These are phyloP conservation scores for Pseudogymnoascus sp. DNA, from an alignment of 2,329 filamentous ascomycete species.

Conservation along the genomic window DNA sequence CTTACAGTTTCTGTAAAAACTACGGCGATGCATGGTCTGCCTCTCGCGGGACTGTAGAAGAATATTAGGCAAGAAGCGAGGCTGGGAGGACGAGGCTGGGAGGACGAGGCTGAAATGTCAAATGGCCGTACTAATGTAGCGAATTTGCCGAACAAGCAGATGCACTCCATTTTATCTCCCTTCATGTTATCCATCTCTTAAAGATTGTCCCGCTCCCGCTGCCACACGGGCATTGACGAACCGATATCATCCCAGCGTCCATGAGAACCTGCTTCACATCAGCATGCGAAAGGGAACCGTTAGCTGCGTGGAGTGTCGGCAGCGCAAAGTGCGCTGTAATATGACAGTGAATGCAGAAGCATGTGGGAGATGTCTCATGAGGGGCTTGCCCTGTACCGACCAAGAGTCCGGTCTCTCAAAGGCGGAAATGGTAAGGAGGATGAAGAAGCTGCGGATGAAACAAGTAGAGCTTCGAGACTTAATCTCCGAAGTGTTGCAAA, in stretches of 20 bases:
- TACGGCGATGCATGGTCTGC: too few relatives aligned
- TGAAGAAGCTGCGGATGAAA: constrained; percentile 10
- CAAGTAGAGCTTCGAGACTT: constrained; percentile 25
- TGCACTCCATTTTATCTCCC: not conserved
- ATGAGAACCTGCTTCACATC: constrained; percentile 16
- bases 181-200: not conserved
- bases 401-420: constrained; percentile 29
- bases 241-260: not conserved
- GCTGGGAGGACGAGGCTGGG: too few relatives aligned
- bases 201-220: not conserved
- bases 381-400: constrained; percentile 37
- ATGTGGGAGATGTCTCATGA: constrained; percentile 38
- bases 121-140: not conserved
- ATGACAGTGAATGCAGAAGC: constrained; percentile 31
- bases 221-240: not conserved
- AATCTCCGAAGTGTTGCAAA: constrained; percentile 16
- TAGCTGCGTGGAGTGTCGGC: constrained; percentile 36
- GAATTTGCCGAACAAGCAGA: not conserved
- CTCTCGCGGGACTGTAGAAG: not conserved
- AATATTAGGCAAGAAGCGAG: not conserved
- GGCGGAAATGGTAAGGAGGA: constrained; percentile 12
- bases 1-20: too few relatives aligned
- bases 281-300: constrained; percentile 29
- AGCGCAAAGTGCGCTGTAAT: constrained; percentile 43
- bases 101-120: not conserved